phyloP scores from a whole-genome alignment of 148 eudicot genomes.

The Cornus kousa region DNA sequence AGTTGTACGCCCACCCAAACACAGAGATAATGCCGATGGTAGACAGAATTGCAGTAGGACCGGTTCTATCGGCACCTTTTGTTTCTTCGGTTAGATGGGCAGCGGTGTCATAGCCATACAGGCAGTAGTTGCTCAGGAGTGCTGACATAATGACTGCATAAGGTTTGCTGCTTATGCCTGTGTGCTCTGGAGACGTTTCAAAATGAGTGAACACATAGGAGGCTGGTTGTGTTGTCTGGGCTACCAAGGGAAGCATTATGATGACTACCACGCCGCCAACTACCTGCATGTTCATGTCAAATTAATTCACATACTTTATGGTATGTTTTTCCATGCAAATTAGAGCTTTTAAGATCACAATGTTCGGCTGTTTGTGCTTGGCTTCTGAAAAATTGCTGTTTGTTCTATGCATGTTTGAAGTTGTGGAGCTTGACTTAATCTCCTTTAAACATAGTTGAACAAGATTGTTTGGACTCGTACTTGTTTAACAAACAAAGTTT shows the following conservation, averaged over 20 bases:
- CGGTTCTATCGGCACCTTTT: constrained; percentile 61
- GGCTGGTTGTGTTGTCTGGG: constrained; percentile 50
- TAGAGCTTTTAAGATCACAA: background rate
- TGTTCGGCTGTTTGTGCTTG: too few relatives aligned
- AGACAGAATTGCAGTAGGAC: constrained; percentile 62
- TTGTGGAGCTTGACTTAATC: too few relatives aligned
- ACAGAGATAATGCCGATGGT: constrained; percentile 57
- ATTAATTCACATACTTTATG: too few relatives aligned
- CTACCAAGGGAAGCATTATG: constrained; percentile 64
- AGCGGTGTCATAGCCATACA: constrained; percentile 67
- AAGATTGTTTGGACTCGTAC: too few relatives aligned
- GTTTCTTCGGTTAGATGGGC: constrained; percentile 79
- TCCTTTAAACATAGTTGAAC: too few relatives aligned
- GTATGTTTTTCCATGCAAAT: background rate
- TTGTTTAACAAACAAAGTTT: too few relatives aligned
- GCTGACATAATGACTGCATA: constrained; percentile 56
- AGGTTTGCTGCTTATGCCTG: constrained; percentile 43
- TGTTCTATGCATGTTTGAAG: too few relatives aligned
- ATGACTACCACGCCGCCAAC: constrained; percentile 57
- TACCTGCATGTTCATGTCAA: constrained; percentile 26
- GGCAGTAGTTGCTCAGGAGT: constrained; percentile 62
- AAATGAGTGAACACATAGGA: constrained; percentile 59
- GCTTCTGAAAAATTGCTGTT: too few relatives aligned
- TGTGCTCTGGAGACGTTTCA: constrained; percentile 39
- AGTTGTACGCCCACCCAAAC: constrained; percentile 67